Conservation (phyloP, 2,329 filamentous ascomycete genomes). For the Phialemonium atrogriseum region DNA sequence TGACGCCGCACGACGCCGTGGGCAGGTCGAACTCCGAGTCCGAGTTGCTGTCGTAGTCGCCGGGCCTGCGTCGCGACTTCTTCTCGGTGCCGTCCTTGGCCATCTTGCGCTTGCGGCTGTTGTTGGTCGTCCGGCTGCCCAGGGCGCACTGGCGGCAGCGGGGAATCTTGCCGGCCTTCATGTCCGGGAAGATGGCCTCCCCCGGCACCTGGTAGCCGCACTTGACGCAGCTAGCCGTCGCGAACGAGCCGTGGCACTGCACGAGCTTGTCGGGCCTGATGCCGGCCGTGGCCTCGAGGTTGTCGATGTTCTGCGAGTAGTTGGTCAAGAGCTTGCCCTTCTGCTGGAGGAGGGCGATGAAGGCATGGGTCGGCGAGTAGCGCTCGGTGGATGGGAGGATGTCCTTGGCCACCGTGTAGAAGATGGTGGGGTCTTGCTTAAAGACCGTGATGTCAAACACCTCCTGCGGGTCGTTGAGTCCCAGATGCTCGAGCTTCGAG, state of each 20-base stretch:
- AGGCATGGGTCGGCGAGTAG: conserved; percentile 87
- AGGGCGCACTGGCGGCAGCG: conserved; percentile 65
- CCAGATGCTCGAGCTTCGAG: conserved; percentile 70
- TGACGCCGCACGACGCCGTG: conserved; percentile 65
- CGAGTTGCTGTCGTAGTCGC: conserved; percentile 31
- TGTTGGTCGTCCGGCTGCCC: conserved; percentile 37
- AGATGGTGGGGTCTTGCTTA: conserved; percentile 75
- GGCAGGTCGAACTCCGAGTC: conserved; percentile 49
- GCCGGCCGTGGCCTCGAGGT: conserved; percentile 81
- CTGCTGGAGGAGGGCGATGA: conserved; percentile 82
- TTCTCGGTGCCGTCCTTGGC: conserved; percentile 29
- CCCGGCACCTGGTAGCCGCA: conserved; percentile 69
- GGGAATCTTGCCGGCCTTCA: conserved; percentile 68
- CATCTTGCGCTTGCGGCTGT: conserved; percentile 47
- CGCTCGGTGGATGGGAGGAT: conserved; percentile 74
- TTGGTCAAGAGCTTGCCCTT: conserved; percentile 88
- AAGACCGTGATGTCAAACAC: conserved; percentile 91
- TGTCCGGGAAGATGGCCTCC: conserved; percentile 69
- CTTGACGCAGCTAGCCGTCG: conserved; percentile 79
- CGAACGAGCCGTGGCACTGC: conserved; percentile 95
- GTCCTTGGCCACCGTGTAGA: conserved; percentile 86
- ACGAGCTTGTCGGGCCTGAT: conserved; percentile 75
- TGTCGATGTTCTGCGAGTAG: conserved; percentile 98
- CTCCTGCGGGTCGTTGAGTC: conserved; percentile 78
- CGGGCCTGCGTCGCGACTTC: conserved; percentile 28